Evolutionary conservation across 2,329 filamentous ascomycete genomes (phyloP).

Genomic region (Ceratocystis colombiana): DNA sequence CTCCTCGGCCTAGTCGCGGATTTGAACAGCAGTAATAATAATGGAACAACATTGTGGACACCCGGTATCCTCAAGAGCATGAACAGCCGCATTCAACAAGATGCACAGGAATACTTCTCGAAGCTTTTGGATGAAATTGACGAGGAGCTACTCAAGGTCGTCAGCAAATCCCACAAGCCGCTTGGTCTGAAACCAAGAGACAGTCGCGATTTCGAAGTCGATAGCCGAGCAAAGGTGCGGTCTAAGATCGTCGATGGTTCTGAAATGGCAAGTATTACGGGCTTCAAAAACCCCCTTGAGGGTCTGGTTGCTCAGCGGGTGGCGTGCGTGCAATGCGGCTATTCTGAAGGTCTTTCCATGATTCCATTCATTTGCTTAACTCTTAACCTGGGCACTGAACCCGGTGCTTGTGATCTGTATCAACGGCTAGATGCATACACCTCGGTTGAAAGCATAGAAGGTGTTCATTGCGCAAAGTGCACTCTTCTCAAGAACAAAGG

Average conservation of each 20-base stretch:
- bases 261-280: constrained; percentile 34
- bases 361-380: constrained; percentile 93
- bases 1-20: constrained; percentile 58
- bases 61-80: constrained; percentile 75
- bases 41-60: constrained; percentile 72
- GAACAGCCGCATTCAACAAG: constrained; percentile 92
- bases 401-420: constrained; percentile 56
- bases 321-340: constrained; percentile 73
- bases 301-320: constrained; percentile 81
- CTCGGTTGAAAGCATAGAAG: constrained; percentile 71
- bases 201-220: constrained; percentile 34
- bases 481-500: constrained; percentile 55
- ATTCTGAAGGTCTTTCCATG: constrained; percentile 77
- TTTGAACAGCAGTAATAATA: constrained; percentile 59
- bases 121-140: constrained; percentile 80
- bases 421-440: constrained; percentile 79
- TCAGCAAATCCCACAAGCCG: constrained; percentile 23
- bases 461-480: constrained; percentile 85
- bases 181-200: constrained; percentile 26
- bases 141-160: constrained; percentile 54
- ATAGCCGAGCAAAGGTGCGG: constrained; percentile 35
- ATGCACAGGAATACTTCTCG: constrained; percentile 94
- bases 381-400: constrained; percentile 60
- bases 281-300: constrained; percentile 66
- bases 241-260: constrained; percentile 35